phyloP scores from a whole-genome alignment of 129 eudicot species.

The Arctium lappa region DNA sequence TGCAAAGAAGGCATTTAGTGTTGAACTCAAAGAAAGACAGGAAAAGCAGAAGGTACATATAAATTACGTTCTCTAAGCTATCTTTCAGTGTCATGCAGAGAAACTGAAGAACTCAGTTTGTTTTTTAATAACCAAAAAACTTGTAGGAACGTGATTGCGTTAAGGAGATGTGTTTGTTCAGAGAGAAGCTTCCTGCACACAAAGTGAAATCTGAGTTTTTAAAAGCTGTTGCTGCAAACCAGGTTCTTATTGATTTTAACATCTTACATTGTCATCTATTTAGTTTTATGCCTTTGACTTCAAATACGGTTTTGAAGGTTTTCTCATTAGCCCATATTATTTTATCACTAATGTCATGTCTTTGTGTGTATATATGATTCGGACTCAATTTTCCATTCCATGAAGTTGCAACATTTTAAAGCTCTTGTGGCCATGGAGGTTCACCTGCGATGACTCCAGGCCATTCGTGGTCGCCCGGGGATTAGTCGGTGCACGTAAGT shows the following conservation, averaged over 20 bases:
- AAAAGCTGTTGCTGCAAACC: constrained; percentile 77
- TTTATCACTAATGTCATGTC: neutral
- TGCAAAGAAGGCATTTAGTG: constrained; percentile 49
- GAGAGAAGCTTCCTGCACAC: constrained; percentile 89
- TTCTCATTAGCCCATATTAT: neutral
- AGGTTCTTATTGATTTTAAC: constrained; percentile 38
- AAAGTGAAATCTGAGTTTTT: constrained; percentile 74
- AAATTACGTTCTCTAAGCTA: neutral
- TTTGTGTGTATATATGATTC: neutral
- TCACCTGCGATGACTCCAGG: too few species aligned
- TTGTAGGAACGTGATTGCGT: constrained; percentile 54
- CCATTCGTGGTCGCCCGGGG: too few species aligned
- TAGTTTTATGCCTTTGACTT: neutral
- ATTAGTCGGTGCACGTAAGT: too few species aligned
- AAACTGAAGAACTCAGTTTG: neutral
- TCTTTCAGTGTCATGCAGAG: neutral
- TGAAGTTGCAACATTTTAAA: neutral
- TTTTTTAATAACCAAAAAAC: constrained; percentile 8
- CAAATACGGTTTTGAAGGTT: neutral
- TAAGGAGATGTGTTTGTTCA: constrained; percentile 61
- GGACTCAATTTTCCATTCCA: neutral
- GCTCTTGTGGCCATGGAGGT: too few species aligned
- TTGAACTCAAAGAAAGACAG: constrained; percentile 70
- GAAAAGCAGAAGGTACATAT: constrained; percentile 65
- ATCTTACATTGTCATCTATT: neutral